These are phyloP conservation scores for Forsythia viridissima DNA, from an alignment of 257 asterid genomes.

Conservation along the genomic window DNA sequence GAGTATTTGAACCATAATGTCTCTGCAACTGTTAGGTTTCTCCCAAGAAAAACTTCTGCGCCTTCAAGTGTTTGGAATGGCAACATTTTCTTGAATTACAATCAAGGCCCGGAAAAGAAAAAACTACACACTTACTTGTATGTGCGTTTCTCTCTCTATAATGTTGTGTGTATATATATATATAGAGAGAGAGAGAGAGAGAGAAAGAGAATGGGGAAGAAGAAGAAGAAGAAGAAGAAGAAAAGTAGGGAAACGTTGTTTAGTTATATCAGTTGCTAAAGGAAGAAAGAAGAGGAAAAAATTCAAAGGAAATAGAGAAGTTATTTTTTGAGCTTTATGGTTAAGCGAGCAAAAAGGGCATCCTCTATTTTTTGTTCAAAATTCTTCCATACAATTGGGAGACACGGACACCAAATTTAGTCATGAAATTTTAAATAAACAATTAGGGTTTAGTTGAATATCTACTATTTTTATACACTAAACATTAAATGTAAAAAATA, in stretches of 20 bases:
- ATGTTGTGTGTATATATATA: too few relatives aligned
- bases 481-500: too few relatives aligned
- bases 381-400: too few relatives aligned
- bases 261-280: constrained; percentile 6
- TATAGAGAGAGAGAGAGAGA: constrained; percentile 26
- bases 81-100: constrained; percentile 41
- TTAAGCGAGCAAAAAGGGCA: too few relatives aligned
- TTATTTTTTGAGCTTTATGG: too few relatives aligned
- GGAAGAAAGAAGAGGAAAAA: too few relatives aligned
- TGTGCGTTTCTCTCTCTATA: constrained; percentile 32
- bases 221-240: neutral
- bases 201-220: neutral
- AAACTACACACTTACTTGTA: neutral
- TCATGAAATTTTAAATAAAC: too few relatives aligned
- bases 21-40: constrained; percentile 59
- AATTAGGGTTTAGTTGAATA: too few relatives aligned
- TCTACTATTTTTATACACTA: too few relatives aligned
- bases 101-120: neutral
- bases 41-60: constrained; percentile 51
- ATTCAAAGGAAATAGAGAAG: too few relatives aligned
- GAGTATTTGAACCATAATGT: constrained; percentile 65
- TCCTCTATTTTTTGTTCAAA: too few relatives aligned
- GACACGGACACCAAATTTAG: too few relatives aligned
- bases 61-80: constrained; percentile 52
- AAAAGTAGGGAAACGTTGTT: neutral